Evolutionary conservation across 768 basidiomycete genomes (phyloP).

Genomic region (Mycena alexandri): DNA sequence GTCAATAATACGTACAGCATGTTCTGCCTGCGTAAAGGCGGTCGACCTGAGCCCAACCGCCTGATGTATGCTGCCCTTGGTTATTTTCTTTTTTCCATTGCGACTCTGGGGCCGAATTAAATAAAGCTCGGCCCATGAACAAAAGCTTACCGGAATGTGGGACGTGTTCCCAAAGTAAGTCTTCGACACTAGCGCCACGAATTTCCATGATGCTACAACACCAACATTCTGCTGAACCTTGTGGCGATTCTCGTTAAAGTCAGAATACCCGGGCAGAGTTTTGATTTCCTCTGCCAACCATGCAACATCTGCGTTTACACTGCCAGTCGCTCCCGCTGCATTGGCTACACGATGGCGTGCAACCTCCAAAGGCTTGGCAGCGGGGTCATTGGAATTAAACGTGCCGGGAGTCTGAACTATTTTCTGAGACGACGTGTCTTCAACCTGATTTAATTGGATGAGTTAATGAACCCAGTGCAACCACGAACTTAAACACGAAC

Average conservation of each 20-base stretch:
- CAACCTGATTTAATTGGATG: background rate
- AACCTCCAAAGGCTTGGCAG: background rate
- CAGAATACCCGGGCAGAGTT: background rate
- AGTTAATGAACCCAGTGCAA: background rate
- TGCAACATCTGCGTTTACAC: background rate
- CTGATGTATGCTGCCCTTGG: too few relatives aligned
- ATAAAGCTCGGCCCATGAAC: too few relatives aligned
- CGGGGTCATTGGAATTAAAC: background rate
- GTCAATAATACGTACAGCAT: too few relatives aligned
- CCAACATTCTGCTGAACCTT: background rate
- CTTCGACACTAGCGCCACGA: background rate
- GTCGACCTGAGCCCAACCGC: too few relatives aligned
- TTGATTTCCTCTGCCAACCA: background rate
- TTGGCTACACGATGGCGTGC: background rate
- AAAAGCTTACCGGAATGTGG: too few relatives aligned
- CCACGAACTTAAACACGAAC: background rate
- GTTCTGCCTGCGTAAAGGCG: too few relatives aligned
- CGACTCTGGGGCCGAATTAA: too few relatives aligned
- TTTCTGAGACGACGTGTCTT: background rate
- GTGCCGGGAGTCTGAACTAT: background rate
- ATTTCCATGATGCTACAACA: background rate
- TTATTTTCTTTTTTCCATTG: too few relatives aligned
- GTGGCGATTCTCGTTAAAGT: background rate
- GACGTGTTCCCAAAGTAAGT: background rate
- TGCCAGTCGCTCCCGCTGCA: background rate